Conservation (phyloP, 768 basidiomycete species). For the Suillus subluteus region DNA sequence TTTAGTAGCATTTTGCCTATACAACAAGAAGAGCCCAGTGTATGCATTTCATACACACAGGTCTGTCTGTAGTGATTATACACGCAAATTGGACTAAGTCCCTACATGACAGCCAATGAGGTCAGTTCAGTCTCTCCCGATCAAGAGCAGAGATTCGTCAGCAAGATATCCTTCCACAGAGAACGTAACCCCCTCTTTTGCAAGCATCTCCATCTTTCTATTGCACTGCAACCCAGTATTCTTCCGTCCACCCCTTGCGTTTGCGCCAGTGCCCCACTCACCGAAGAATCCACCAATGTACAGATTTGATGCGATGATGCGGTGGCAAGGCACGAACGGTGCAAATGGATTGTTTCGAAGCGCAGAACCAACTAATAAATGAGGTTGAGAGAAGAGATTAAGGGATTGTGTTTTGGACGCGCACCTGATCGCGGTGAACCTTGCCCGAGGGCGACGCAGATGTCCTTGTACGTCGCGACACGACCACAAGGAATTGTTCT, state of each 20-base stretch:
- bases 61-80: not conserved
- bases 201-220: slow-evolving; percentile 52
- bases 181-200: slow-evolving; percentile 57
- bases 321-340: slow-evolving; percentile 70
- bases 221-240: slow-evolving; percentile 42
- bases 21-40: too few species aligned
- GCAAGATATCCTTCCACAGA: slow-evolving; percentile 46
- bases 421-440: slow-evolving; percentile 70
- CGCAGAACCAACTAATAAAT: slow-evolving; percentile 55
- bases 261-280: slow-evolving; percentile 55
- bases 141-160: slow-evolving; percentile 23
- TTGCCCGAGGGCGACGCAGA: slow-evolving; percentile 48
- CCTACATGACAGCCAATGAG: not conserved
- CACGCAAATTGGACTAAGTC: too few species aligned
- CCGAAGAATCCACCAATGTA: slow-evolving; percentile 67
- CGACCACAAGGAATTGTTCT: slow-evolving; percentile 51
- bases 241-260: slow-evolving; percentile 17
- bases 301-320: slow-evolving; percentile 62
- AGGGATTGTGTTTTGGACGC: slow-evolving; percentile 11
- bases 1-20: too few species aligned
- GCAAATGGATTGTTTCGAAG: slow-evolving; percentile 63
- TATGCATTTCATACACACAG: too few species aligned
- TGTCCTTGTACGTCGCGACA: slow-evolving; percentile 60
- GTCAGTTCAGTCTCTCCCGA: not conserved
- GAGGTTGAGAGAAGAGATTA: not conserved